Conservation (phyloP, 345 rosid genomes). For the Lepidium sativum region DNA sequence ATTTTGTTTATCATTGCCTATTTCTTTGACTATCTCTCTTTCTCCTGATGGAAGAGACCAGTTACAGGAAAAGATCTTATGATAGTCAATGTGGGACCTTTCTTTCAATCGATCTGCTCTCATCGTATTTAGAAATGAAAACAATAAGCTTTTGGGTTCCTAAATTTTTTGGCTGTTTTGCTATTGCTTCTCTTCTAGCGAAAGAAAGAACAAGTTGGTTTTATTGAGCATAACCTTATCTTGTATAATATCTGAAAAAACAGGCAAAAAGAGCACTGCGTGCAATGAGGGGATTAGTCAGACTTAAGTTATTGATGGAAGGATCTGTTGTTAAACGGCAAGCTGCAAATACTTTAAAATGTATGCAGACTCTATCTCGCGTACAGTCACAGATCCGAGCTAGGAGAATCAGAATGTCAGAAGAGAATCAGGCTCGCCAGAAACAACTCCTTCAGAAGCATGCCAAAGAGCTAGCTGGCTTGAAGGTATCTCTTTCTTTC, state of each 20-base stretch:
- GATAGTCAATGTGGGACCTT: no score
- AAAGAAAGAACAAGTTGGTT: not conserved
- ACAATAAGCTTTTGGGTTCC: not conserved
- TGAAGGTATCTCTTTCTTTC: conserved; percentile 44
- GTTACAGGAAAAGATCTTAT: no score
- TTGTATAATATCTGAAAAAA: conserved; percentile 3
- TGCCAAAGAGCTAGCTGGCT: conserved; percentile 69
- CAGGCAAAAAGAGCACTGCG: conserved; percentile 83
- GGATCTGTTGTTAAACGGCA: conserved; percentile 82
- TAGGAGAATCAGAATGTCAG: conserved; percentile 74
- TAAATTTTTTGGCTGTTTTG: not conserved
- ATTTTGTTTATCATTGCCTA: not conserved
- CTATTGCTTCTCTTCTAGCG: not conserved
- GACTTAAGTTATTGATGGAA: conserved; percentile 76
- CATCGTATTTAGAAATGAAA: not conserved
- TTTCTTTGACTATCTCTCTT: no score
- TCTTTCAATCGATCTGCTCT: not conserved
- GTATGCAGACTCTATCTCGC: conserved; percentile 92
- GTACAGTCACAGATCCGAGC: conserved; percentile 78
- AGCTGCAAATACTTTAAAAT: conserved; percentile 58
- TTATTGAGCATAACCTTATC: not conserved
- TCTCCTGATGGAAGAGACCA: no score
- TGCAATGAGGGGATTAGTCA: conserved; percentile 76
- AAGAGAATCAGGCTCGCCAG: conserved; percentile 92
- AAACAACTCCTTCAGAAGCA: conserved; percentile 84